Conservation (phyloP, 1,139 yeast genomes). For the Dujonia santamariae region DNA sequence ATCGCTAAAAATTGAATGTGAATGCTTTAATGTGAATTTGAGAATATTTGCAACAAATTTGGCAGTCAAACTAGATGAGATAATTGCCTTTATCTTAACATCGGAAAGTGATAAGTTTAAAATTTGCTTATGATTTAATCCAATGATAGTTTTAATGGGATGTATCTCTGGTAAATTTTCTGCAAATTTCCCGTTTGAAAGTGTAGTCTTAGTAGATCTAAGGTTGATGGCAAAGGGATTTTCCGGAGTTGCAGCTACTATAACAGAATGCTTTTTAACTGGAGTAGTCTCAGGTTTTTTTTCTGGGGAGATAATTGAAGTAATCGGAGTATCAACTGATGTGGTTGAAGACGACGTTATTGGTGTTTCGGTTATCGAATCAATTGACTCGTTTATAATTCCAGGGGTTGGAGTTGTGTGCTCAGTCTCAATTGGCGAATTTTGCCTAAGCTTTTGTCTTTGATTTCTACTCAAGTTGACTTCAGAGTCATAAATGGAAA, state of each 20-base stretch:
- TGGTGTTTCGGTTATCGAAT: background rate
- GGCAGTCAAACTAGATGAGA: conserved; percentile 29
- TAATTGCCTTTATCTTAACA: conserved; percentile 40
- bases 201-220: conserved; percentile 27
- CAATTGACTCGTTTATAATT: background rate
- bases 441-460: conserved; percentile 7
- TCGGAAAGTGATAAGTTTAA: conserved; percentile 31
- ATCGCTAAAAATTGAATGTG: conserved; percentile 27
- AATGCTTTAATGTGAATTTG: conserved; percentile 25
- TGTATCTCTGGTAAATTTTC: conserved; percentile 33
- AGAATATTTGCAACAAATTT: conserved; percentile 30
- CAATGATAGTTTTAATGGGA: conserved; percentile 40
- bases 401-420: background rate
- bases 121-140: conserved; percentile 37
- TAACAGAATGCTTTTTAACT: too few relatives aligned
- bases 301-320: background rate
- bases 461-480: conserved; percentile 7
- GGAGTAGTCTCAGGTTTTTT: conserved; percentile 1
- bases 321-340: background rate
- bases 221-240: conserved; percentile 31
- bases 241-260: background rate
- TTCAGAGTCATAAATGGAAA: conserved; percentile 8
- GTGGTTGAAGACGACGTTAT: background rate
- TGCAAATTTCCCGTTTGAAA: conserved; percentile 25
- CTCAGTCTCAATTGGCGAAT: conserved; percentile 1